phyloP scores from a whole-genome alignment of 192 early-diverging fungal genomes.

The Coemansia sp. region DNA sequence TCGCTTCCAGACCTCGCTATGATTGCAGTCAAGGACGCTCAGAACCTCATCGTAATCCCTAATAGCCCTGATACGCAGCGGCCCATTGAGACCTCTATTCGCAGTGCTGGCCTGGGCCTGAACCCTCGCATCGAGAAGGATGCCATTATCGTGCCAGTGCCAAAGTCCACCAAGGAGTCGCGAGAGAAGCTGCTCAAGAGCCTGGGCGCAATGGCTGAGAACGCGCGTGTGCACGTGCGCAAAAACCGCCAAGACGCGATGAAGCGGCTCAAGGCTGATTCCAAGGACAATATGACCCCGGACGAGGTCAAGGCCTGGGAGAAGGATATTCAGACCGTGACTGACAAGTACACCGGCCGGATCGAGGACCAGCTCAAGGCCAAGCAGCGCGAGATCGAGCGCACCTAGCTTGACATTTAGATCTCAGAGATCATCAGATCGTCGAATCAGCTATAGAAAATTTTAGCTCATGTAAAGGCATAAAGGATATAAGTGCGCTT shows the following conservation, averaged over 20 bases:
- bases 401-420: not conserved
- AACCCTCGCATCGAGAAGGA: slow-evolving; percentile 76
- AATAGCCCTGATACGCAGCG: slow-evolving; percentile 68
- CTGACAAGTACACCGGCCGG: slow-evolving; percentile 63
- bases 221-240: slow-evolving; percentile 66
- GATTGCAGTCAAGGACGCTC: slow-evolving; percentile 79
- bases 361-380: slow-evolving; percentile 65
- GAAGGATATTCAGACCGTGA: slow-evolving; percentile 63
- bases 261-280: slow-evolving; percentile 69
- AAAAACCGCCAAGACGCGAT: slow-evolving; percentile 69
- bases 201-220: slow-evolving; percentile 62
- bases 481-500: not conserved
- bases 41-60: slow-evolving; percentile 75
- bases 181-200: slow-evolving; percentile 70
- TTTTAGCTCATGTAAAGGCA: slow-evolving; percentile 7
- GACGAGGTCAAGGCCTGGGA: slow-evolving; percentile 60
- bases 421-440: slow-evolving; percentile 2
- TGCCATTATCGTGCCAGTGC: slow-evolving; percentile 74
- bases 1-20: slow-evolving; percentile 68
- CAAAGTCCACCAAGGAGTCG: slow-evolving; percentile 79
- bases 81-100: slow-evolving; percentile 74
- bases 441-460: slow-evolving; percentile 12
- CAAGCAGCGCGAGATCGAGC: slow-evolving; percentile 70
- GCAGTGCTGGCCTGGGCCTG: slow-evolving; percentile 71
- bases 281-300: slow-evolving; percentile 52